Percentiles rank a stretch among this genome's conserved stretches.
phyloP scores from a whole-genome alignment of 768 basidiomycete genomes.

The Tephrocybe sp. region DNA sequence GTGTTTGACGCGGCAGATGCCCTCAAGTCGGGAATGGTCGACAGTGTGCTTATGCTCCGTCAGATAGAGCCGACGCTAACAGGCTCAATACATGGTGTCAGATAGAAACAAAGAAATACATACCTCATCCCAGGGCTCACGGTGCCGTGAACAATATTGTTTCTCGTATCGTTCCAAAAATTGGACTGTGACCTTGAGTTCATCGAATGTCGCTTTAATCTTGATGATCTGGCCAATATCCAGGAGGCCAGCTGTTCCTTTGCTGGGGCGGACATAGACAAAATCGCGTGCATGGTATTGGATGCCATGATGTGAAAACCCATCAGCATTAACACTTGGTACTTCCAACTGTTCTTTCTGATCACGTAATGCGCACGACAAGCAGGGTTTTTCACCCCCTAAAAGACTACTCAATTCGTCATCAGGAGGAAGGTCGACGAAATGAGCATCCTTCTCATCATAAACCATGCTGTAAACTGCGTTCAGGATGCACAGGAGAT shows the following conservation, averaged over 20 bases:
- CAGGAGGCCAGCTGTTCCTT: slow-evolving; percentile 29
- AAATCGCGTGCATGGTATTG: slow-evolving; percentile 60
- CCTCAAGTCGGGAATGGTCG: slow-evolving; percentile 44
- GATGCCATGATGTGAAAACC: slow-evolving; percentile 39
- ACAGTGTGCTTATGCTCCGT: slow-evolving; percentile 25
- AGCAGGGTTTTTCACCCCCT: slow-evolving; percentile 38
- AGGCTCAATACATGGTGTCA: not conserved
- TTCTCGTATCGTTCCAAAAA: slow-evolving; percentile 42
- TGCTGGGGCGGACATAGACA: slow-evolving; percentile 47
- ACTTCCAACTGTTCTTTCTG: slow-evolving; percentile 21
- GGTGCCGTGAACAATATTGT: not conserved
- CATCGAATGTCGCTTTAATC: slow-evolving; percentile 26
- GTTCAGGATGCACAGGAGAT: not conserved
- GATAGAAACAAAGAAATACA: slow-evolving; percentile 15
- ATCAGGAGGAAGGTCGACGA: slow-evolving; percentile 41
- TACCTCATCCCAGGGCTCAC: slow-evolving; percentile 41
- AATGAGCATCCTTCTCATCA: slow-evolving; percentile 44
- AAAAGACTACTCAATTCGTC: slow-evolving; percentile 27
- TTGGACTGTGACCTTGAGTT: slow-evolving; percentile 32
- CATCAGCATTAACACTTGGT: slow-evolving; percentile 28
- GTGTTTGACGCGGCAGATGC: slow-evolving; percentile 49
- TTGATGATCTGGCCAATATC: slow-evolving; percentile 55
- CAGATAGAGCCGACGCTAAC: slow-evolving; percentile 42
- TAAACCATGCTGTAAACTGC: slow-evolving; percentile 43
- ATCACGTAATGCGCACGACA: slow-evolving; percentile 42